Percentiles rank a stretch among this genome's conserved stretches.
Conservation (phyloP, 495 filamentous ascomycete species). For the Elasticomyces elasticus region DNA sequence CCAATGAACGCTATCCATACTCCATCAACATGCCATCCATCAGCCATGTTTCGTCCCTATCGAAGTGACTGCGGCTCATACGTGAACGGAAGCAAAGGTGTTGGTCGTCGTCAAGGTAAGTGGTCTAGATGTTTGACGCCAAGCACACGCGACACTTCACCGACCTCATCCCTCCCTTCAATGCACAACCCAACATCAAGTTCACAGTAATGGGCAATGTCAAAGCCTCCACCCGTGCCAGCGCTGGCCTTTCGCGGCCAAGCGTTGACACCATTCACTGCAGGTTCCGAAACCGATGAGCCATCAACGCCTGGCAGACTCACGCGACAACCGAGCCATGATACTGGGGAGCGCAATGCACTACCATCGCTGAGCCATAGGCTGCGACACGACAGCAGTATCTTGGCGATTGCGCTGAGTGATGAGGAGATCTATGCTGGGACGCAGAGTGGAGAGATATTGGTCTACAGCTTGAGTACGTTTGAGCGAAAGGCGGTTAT, state of each 20-base stretch:
- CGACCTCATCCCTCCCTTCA: neutral
- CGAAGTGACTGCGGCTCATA: neutral
- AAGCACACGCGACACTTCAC: slow-evolving; percentile 8
- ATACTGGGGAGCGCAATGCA: slow-evolving; percentile 10
- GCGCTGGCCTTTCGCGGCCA: slow-evolving; percentile 1
- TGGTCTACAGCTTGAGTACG: slow-evolving; percentile 78
- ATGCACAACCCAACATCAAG: neutral
- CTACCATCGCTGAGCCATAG: slow-evolving; percentile 54
- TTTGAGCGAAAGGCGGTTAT: slow-evolving; percentile 67
- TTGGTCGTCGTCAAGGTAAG: neutral
- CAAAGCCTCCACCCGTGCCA: slow-evolving; percentile 5
- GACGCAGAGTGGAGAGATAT: slow-evolving; percentile 82
- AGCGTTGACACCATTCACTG: slow-evolving; percentile 8
- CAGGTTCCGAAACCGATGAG: slow-evolving; percentile 14
- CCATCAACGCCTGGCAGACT: neutral
- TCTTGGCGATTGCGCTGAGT: slow-evolving; percentile 59
- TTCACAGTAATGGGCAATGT: slow-evolving; percentile 4
- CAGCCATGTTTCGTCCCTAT: neutral
- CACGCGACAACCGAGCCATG: slow-evolving; percentile 14
- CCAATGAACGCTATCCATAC: no score
- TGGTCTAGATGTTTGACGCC: neutral
- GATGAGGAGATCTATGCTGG: slow-evolving; percentile 67
- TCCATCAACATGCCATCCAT: neutral
- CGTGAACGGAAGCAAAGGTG: neutral
- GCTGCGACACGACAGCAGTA: slow-evolving; percentile 60